Percentiles rank a stretch among this genome's conserved stretches.
These are phyloP conservation scores for Exophiala mesophila DNA, from an alignment of 2,329 filamentous ascomycete species.

Conservation along the genomic window DNA sequence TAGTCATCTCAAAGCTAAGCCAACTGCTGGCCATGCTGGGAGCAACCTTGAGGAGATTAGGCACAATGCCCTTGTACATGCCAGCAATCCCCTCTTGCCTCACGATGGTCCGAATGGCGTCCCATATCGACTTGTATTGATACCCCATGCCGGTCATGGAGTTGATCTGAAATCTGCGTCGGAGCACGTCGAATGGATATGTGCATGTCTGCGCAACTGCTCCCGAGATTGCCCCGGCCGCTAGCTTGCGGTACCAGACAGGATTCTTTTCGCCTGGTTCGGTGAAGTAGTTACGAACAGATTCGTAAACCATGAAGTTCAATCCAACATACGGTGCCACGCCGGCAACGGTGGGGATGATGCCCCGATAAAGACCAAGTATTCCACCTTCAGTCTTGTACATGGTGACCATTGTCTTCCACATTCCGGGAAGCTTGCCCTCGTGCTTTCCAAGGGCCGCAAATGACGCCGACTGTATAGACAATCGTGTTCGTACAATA, in stretches of 20 bases:
- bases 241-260: conserved; percentile 70
- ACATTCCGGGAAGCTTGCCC: conserved; percentile 83
- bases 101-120: conserved; percentile 78
- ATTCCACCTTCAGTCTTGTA: conserved; percentile 87
- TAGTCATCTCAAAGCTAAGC: conserved; percentile 91
- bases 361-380: conserved; percentile 83
- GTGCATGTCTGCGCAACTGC: conserved; percentile 96
- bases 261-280: conserved; percentile 84
- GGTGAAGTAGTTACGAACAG: conserved; percentile 75
- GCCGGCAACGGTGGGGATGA: conserved; percentile 87
- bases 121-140: conserved; percentile 80
- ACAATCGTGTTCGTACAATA: conserved; percentile 91
- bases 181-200: conserved; percentile 94
- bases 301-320: conserved; percentile 98
- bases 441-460: conserved; percentile 62
- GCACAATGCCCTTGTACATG: conserved; percentile 92
- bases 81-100: conserved; percentile 76
- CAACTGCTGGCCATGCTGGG: conserved; percentile 98
- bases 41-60: conserved; percentile 92
- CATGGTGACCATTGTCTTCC: conserved; percentile 73
- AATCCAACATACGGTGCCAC: conserved; percentile 95
- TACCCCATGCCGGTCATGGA: conserved; percentile 99
- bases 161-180: conserved; percentile 94
- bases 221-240: conserved; percentile 88
- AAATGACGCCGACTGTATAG: conserved; percentile 97